Base-by-base conservation (phyloP, 257 asterid species). In the Jaltomata sinuosa region DNA sequence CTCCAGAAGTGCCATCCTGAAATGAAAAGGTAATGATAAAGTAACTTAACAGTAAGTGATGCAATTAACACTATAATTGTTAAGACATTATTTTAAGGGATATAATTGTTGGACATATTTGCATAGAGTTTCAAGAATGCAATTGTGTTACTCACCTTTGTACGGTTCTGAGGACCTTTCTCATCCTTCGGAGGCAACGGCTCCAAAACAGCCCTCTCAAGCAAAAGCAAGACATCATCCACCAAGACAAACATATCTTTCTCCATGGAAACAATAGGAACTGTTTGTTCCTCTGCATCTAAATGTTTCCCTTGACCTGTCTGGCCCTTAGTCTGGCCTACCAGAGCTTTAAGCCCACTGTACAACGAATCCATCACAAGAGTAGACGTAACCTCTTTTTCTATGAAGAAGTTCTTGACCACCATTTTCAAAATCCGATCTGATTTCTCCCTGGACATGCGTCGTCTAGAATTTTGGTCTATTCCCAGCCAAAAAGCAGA, bases 91-190 rank as follows among this genome's bases (percentile, higher is more conserved):
- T 52, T 32, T 68, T 68, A 32, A 68, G 49, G 21, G 81, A 42
- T 29, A 76, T 27, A 76, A 74, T 45, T 76, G 52, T 27, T 47
- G 81, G 40, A 27, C 40, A 27, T 47, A 45, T 49, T 49, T 25
- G 18, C 15, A 76, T 25, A 15, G 2, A 47, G 81, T 50, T 76
- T 47, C 81, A 15, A 25, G 61, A 50, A 47, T 8, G 27, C 40
- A 38, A 76, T 62, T 19, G 9, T 21, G 61, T 31, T 45, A 67
- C 88, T 89, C 84, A 96, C 98, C 97, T 94, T 94, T 42, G 92
- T 94, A 84, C 98, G 98, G 84, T 94, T 94, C 89, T 94, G 98
- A 80, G 98, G 99, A 71, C 97, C 98, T 90, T 94, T 96, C 87
- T 94, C 99, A 79, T 94, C 97, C 91, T 93, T 95, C 36, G 98